phyloP scores from a whole-genome alignment of 352 stramenopile species.

The Globisporangium recalcitrans region DNA sequence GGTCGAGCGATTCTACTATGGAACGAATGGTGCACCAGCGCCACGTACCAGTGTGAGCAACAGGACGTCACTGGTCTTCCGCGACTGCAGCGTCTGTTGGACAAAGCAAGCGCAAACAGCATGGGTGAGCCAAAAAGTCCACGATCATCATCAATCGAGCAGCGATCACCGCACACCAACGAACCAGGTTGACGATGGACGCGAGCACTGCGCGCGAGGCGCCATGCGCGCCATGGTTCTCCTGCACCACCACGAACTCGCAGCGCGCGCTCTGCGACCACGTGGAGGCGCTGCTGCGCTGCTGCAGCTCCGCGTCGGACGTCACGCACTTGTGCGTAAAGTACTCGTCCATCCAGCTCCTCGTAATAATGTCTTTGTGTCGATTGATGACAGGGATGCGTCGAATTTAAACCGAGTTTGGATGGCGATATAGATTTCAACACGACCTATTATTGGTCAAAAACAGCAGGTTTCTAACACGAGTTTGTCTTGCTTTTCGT shows the following conservation, averaged over 20 bases:
- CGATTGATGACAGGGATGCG: too few relatives aligned
- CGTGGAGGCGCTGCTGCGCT: constrained; percentile 11
- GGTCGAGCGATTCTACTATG: too few relatives aligned
- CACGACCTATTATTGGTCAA: too few relatives aligned
- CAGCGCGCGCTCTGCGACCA: constrained; percentile 32
- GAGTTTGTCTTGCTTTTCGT: too few relatives aligned
- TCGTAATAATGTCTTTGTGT: too few relatives aligned
- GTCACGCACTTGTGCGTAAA: constrained; percentile 68
- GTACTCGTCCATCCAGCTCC: constrained; percentile 49
- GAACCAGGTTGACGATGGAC: constrained; percentile 38
- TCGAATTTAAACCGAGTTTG: too few relatives aligned
- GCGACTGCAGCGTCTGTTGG: constrained; percentile 17
- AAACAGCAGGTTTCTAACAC: too few relatives aligned
- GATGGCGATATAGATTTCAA: too few relatives aligned
- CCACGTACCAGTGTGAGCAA: constrained; percentile 29
- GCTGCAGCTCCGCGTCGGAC: constrained; percentile 23
- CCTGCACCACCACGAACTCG: constrained; percentile 61
- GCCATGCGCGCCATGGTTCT: constrained; percentile 46
- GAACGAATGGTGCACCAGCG: background rate
- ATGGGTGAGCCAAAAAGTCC: background rate
- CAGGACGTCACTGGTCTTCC: constrained; percentile 31
- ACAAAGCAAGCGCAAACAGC: background rate
- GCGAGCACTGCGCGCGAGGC: constrained; percentile 51
- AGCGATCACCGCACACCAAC: background rate
- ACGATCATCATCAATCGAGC: background rate